Conservation (phyloP, 306 rosid species). For the Quercus agrifolia region DNA sequence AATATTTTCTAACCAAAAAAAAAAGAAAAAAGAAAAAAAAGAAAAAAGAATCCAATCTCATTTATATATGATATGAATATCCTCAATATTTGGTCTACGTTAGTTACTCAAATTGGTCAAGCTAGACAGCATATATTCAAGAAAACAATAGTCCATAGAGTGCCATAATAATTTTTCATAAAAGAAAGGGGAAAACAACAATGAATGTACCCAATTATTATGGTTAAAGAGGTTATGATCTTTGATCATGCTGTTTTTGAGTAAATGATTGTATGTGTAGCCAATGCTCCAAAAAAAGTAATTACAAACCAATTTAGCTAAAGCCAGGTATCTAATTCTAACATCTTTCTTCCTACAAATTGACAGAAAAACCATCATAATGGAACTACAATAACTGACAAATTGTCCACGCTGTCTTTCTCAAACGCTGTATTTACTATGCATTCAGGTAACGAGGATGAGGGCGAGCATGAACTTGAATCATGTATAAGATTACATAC, state of each 20-base stretch:
- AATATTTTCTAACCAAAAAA: too few species aligned
- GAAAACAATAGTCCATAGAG: too few species aligned
- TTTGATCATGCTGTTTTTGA: neutral
- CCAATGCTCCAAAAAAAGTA: neutral
- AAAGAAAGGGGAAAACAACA: too few species aligned
- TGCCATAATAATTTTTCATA: too few species aligned
- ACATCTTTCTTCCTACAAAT: neutral
- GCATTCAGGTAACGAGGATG: neutral
- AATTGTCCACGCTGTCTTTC: neutral
- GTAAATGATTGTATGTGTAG: neutral
- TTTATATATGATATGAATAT: too few species aligned
- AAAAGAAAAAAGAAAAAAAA: too few species aligned
- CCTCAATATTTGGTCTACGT: too few species aligned
- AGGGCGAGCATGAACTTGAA: neutral
- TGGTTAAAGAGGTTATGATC: neutral
- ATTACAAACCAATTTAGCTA: neutral
- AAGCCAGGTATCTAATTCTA: neutral
- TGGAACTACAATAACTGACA: slow-evolving; percentile 1
- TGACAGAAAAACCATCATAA: neutral
- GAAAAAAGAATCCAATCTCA: too few species aligned
- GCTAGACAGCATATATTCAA: too few species aligned
- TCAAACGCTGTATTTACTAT: neutral
- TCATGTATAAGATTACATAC: neutral
- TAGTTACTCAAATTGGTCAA: too few species aligned
- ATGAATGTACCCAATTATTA: too few species aligned